Percentiles rank a stretch among this genome's conserved stretches.
Conservation (phyloP, 2,329 filamentous ascomycete species). For the Ambrosiella cleistominuta region DNA sequence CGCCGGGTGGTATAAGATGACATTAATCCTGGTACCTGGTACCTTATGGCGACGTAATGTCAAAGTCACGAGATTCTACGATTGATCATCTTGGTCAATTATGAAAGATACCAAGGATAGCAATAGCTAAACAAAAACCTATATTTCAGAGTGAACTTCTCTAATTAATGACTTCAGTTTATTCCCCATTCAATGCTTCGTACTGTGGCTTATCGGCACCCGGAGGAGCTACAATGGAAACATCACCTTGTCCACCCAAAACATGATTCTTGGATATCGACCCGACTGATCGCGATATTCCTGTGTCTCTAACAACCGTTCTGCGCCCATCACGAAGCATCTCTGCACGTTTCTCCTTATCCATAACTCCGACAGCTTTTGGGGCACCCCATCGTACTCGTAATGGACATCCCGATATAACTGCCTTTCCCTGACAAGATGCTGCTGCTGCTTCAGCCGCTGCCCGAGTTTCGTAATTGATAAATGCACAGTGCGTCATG, state of each 20-base stretch:
- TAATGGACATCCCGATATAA: constrained; percentile 81
- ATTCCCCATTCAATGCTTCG: constrained; percentile 70
- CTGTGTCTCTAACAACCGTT: neutral
- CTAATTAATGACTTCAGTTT: constrained; percentile 12
- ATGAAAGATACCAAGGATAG: no score
- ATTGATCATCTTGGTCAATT: neutral
- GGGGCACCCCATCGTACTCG: constrained; percentile 86
- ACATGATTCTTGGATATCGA: neutral
- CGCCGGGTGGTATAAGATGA: neutral
- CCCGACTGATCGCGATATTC: neutral
- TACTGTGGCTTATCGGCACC: constrained; percentile 63
- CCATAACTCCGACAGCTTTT: constrained; percentile 79
- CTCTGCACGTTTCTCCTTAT: constrained; percentile 63
- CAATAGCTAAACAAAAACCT: neutral
- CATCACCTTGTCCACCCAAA: neutral
- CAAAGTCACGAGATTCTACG: neutral
- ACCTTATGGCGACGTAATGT: no score
- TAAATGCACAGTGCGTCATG: constrained; percentile 89
- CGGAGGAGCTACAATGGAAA: constrained; percentile 49
- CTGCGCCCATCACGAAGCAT: constrained; percentile 55
- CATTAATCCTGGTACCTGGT: neutral
- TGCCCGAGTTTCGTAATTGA: constrained; percentile 78
- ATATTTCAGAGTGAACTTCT: neutral
- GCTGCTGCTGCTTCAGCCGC: constrained; percentile 73
- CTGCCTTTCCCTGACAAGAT: constrained; percentile 69